phyloP scores from a whole-genome alignment of 1,284 basidiomycete genomes.

The Malassezia pachydermatis region DNA sequence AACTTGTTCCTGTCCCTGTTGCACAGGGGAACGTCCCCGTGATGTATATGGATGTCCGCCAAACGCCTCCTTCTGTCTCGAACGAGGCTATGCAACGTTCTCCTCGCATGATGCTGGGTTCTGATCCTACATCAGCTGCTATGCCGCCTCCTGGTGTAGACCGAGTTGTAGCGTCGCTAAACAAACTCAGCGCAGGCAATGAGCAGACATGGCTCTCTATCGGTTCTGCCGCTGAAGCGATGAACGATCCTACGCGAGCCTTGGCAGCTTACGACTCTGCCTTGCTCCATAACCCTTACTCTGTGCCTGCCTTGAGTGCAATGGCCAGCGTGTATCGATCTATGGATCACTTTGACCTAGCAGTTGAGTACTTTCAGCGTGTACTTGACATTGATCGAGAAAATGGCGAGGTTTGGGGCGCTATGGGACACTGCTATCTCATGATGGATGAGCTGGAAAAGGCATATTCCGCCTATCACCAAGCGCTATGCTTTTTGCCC shows the following conservation, averaged over 20 bases:
- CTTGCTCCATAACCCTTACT: slow-evolving; percentile 43
- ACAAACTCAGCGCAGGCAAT: slow-evolving; percentile 38
- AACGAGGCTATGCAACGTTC: not conserved
- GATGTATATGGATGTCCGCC: slow-evolving; percentile 5
- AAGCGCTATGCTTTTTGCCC: slow-evolving; percentile 86
- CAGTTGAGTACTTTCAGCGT: slow-evolving; percentile 87
- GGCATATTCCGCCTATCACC: slow-evolving; percentile 96
- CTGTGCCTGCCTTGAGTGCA: slow-evolving; percentile 40
- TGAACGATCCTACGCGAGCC: slow-evolving; percentile 44
- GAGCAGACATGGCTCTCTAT: slow-evolving; percentile 41
- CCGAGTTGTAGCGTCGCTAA: slow-evolving; percentile 13
- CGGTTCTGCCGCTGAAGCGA: slow-evolving; percentile 41
- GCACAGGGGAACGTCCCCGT: not conserved
- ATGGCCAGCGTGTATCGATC: slow-evolving; percentile 44
- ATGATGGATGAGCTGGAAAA: slow-evolving; percentile 99
- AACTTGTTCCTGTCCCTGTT: no score
- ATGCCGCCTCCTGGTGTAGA: not conserved
- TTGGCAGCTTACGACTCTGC: slow-evolving; percentile 43
- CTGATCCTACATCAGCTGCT: not conserved
- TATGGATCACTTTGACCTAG: slow-evolving; percentile 53
- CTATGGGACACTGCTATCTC: slow-evolving; percentile 78
- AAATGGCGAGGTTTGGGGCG: slow-evolving; percentile 47
- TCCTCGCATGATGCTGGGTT: not conserved
- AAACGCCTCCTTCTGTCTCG: not conserved
- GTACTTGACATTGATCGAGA: slow-evolving; percentile 60